Evolutionary conservation across 352 stramenopile genomes (phyloP).

Genomic region (Globisporangium recalcitrans): DNA sequence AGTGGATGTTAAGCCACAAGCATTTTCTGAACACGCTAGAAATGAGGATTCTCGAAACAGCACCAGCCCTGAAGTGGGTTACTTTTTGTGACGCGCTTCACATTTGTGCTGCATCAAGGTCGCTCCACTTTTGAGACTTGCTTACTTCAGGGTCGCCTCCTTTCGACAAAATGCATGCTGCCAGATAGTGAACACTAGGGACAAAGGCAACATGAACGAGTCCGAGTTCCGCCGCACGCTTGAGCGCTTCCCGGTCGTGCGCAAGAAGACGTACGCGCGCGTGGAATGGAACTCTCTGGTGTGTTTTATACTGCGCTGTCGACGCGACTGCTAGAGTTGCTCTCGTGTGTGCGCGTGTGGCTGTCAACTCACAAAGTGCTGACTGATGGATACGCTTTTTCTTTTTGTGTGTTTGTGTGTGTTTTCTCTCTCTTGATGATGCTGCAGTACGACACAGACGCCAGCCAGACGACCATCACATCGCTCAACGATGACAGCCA

Average conservation of each 20-base stretch:
- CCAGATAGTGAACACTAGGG: background rate
- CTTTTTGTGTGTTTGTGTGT: background rate
- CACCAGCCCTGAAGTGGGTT: background rate
- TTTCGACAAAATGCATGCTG: background rate
- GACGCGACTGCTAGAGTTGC: background rate
- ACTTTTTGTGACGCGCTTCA: background rate
- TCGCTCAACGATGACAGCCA: constrained; percentile 6
- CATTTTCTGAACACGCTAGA: constrained; percentile 1
- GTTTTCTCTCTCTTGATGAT: background rate
- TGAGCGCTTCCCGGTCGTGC: constrained; percentile 71
- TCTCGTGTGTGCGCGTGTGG: background rate
- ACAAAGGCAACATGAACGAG: constrained; percentile 54
- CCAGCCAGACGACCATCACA: constrained; percentile 10
- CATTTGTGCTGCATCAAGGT: background rate
- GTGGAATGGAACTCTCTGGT: constrained; percentile 81
- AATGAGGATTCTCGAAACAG: background rate
- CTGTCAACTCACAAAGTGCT: background rate
- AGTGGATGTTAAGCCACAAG: background rate
- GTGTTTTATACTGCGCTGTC: constrained; percentile 6
- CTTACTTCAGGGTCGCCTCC: constrained; percentile 1
- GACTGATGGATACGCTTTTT: constrained; percentile 3
- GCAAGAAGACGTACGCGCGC: constrained; percentile 69
- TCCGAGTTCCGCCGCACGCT: constrained; percentile 60
- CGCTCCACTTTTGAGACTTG: background rate
- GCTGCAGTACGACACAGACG: constrained; percentile 20